Percentiles rank a stretch among this genome's conserved stretches.
Conservation (phyloP, 2,329 filamentous ascomycete species). For the Trichoderma oligosporum region DNA sequence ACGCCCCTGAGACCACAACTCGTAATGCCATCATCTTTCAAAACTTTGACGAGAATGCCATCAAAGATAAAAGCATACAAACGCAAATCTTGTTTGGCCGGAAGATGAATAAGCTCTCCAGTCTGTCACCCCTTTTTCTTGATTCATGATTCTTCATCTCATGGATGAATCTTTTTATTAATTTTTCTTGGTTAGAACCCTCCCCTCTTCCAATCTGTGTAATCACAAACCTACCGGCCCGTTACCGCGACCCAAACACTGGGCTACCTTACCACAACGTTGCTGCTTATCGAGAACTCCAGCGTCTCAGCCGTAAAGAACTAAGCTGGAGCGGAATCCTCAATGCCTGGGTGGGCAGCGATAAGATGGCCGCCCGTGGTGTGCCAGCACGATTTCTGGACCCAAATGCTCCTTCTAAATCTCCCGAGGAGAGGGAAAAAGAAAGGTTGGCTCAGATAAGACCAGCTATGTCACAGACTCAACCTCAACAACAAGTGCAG, state of each 20-base stretch:
- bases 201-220: slow-evolving; percentile 61
- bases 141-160: not conserved
- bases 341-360: slow-evolving; percentile 76
- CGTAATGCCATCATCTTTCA: slow-evolving; percentile 57
- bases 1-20: slow-evolving; percentile 30
- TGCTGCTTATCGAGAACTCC: slow-evolving; percentile 77
- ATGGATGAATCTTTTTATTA: slow-evolving; percentile 10
- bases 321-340: slow-evolving; percentile 79
- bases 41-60: slow-evolving; percentile 55
- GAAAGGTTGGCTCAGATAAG: slow-evolving; percentile 2
- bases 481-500: slow-evolving; percentile 7
- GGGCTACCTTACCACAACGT: slow-evolving; percentile 76
- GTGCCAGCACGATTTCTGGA: slow-evolving; percentile 73
- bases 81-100: slow-evolving; percentile 57
- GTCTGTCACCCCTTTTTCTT: slow-evolving; percentile 37
- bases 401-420: slow-evolving; percentile 26
- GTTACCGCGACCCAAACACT: slow-evolving; percentile 80
- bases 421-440: slow-evolving; percentile 23
- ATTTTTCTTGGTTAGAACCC: slow-evolving; percentile 40
- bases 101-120: slow-evolving; percentile 55
- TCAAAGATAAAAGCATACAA: slow-evolving; percentile 55
- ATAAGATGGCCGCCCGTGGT: slow-evolving; percentile 62
- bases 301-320: slow-evolving; percentile 66
- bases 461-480: not conserved
- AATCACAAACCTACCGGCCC: slow-evolving; percentile 77